Evolutionary conservation across 257 asterid species (phyloP).

Genomic region (Solanum okadae): DNA sequence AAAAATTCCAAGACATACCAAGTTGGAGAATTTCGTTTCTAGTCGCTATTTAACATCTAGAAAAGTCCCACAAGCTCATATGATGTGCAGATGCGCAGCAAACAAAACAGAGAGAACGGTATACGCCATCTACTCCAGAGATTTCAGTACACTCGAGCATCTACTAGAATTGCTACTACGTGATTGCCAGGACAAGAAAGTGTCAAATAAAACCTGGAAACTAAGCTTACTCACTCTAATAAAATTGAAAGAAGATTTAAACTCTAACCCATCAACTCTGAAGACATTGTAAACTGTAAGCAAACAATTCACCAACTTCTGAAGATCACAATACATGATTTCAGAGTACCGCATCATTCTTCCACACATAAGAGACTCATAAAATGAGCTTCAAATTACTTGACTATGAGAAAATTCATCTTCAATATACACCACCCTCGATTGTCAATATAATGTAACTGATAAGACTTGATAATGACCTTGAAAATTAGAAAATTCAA

Average conservation of each 20-base stretch:
- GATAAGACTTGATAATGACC: background rate
- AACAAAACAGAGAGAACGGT: background rate
- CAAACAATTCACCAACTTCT: background rate
- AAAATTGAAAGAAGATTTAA: background rate
- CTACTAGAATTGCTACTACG: background rate
- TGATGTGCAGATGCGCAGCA: background rate
- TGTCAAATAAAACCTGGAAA: background rate
- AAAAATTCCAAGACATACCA: background rate
- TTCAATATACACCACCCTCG: background rate
- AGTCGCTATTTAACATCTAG: background rate
- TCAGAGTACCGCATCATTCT: background rate
- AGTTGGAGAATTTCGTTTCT: background rate
- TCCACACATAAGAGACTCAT: background rate
- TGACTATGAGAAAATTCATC: background rate
- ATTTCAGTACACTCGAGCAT: background rate
- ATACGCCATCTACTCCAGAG: background rate
- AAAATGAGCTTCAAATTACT: background rate
- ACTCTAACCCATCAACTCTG: background rate
- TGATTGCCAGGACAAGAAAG: background rate
- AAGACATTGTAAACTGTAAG: background rate
- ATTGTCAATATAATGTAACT: background rate
- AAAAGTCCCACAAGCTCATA: background rate
- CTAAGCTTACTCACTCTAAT: background rate
- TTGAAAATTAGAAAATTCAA: background rate
- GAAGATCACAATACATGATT: background rate